Conservation (phyloP, 805 yeast species). For the Pichia cephalocereana region DNA sequence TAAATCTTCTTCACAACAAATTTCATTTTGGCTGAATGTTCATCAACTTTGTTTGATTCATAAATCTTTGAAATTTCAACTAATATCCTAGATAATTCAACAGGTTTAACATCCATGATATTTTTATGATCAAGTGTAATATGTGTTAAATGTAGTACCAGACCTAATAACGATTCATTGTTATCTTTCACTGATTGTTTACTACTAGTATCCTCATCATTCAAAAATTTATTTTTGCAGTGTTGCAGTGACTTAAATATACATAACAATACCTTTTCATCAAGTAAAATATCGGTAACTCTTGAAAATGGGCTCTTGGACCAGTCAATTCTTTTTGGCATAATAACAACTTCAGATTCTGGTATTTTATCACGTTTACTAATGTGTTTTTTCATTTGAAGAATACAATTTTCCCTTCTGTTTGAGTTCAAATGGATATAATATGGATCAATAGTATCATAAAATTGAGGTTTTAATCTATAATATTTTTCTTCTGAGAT, state of each 20-base stretch:
- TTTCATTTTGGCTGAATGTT: constrained; percentile 1
- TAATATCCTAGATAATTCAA: constrained; percentile 3
- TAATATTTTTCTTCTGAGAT: constrained; percentile 35
- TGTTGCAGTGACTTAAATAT: constrained; percentile 40
- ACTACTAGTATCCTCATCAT: constrained; percentile 16
- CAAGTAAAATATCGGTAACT: constrained; percentile 44
- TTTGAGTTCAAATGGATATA: constrained; percentile 71
- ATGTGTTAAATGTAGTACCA: constrained; percentile 61
- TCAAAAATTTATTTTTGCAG: constrained; percentile 12
- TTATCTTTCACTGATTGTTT: background rate
- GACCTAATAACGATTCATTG: constrained; percentile 47
- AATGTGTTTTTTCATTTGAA: constrained; percentile 43
- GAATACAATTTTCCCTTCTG: constrained; percentile 76
- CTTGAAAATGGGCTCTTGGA: constrained; percentile 31
- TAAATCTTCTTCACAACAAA: constrained; percentile 2
- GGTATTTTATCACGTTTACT: constrained; percentile 25
- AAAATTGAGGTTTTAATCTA: constrained; percentile 49
- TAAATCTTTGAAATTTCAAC: constrained; percentile 2
- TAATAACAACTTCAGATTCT: constrained; percentile 41
- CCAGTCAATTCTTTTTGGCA: constrained; percentile 40
- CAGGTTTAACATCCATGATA: constrained; percentile 4
- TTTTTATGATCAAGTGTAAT: constrained; percentile 28
- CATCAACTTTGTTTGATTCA: constrained; percentile 2
- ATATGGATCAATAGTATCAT: constrained; percentile 63
- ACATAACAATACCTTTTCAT: constrained; percentile 44